A percentile compares a stretch with the other conserved stretches of the same genome.
These are phyloP conservation scores for Mycena vulgaris DNA, from an alignment of 768 basidiomycete genomes.

Conservation along the genomic window DNA sequence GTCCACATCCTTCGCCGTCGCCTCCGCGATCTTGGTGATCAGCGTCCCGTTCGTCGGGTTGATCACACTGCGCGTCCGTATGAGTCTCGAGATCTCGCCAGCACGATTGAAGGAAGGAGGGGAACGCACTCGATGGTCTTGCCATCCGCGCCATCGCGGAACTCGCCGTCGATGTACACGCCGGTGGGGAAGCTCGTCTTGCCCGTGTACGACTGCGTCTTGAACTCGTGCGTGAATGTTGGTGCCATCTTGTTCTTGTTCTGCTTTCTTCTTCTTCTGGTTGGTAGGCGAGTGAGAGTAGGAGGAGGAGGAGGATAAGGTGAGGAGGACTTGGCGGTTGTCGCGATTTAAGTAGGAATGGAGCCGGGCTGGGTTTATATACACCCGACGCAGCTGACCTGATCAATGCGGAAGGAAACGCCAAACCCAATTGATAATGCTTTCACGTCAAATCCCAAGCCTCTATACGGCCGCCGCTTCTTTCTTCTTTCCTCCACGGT, in stretches of 20 bases:
- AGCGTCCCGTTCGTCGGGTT: conserved; percentile 76
- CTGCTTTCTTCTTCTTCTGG: background rate
- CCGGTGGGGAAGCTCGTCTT: conserved; percentile 74
- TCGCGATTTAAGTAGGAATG: too few species aligned
- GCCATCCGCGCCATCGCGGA: conserved; percentile 65
- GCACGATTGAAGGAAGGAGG: conserved; percentile 2
- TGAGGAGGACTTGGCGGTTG: background rate
- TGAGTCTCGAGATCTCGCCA: too few species aligned
- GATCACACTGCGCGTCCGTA: conserved; percentile 63
- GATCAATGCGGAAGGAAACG: background rate
- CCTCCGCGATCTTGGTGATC: conserved; percentile 67
- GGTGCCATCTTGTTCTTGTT: background rate
- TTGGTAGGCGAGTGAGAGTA: too few species aligned
- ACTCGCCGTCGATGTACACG: conserved; percentile 82
- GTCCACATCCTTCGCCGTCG: conserved; percentile 75
- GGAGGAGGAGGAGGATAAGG: background rate
- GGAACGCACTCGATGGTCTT: conserved; percentile 54
- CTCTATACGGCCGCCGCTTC: too few species aligned
- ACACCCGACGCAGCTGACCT: background rate
- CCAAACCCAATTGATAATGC: background rate
- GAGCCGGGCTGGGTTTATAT: background rate
- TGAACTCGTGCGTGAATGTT: conserved; percentile 64
- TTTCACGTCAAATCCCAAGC: too few species aligned
- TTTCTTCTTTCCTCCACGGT: too few species aligned
- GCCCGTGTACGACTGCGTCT: conserved; percentile 70